Evolutionary conservation across 495 filamentous ascomycete genomes (phyloP), one percentile per base, ranked within the genome.

Genomic region (Neurospora sp.): DNA sequence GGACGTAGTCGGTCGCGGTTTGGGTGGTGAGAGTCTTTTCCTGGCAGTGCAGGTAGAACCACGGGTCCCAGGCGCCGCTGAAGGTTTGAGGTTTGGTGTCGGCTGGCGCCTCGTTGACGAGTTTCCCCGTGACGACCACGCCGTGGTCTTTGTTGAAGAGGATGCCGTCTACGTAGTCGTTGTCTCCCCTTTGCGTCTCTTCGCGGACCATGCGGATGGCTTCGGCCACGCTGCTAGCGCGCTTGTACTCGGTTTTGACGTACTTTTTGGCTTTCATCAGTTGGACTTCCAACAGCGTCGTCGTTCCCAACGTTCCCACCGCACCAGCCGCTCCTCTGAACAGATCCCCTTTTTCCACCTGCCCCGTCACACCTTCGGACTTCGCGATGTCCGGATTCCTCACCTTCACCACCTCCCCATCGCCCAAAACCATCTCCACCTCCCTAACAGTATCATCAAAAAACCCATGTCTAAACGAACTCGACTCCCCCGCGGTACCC

Each of bases 341-440:
- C 2, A 91, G 76, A 71, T 89, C 88, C 2, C 77, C 73, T n/a
- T 79, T 74, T 70, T 85, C 79, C 2, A 17, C 13, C 5, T 28
- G 1, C 13, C 11, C 28, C 0, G 13, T 8, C 2, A 1, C 54
- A 2, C 24, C 24, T 45, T 80, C 83, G 8, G 79, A 15, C 77
- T 43, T n/a, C 2, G 42, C 42, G 4, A 62, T 15, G 11, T 62
- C 54, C 13, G 54, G 54, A 9, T 62, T 62, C 1, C 8, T 70
- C 0, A 76, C 77, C 3, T 69, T 42, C 13, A 88, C 82, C 4
- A 89, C 80, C 66, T 86, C 81, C 42, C 89, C 89, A 69, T 86
- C 81, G 5, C 85, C 86, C 4, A 90, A 81, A 7, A 91, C 85
- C 78, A 90, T 87, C 83, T 90, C 89, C n/a, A 90, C 85, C 69